These are phyloP conservation scores for Zoysia japonica DNA, from an alignment of 176 grass and related monocot species.

Conservation along the genomic window DNA sequence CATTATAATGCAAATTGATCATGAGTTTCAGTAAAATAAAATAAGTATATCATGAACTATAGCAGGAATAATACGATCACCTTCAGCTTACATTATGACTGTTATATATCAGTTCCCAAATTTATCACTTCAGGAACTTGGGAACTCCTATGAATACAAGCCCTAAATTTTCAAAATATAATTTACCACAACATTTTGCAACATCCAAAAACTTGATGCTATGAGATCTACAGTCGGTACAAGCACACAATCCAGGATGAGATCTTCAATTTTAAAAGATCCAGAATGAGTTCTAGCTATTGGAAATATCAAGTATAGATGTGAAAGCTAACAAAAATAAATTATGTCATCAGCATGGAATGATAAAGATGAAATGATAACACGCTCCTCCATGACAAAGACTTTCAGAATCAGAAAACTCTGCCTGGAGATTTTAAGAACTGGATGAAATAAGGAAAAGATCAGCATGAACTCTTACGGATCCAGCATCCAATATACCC, in stretches of 20 bases:
- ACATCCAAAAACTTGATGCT: not conserved
- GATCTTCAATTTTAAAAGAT: not conserved
- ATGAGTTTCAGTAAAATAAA: not conserved
- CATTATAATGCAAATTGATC: constrained; percentile 17
- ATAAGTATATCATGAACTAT: constrained; percentile 6
- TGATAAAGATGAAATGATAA: not conserved
- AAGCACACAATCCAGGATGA: not conserved
- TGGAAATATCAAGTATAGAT: constrained; percentile 14
- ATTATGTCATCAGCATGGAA: not conserved
- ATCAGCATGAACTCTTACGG: constrained; percentile 57
- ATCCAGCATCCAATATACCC: constrained; percentile 95
- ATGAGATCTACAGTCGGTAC: not conserved
- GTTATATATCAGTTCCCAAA: too few species aligned
- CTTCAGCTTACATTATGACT: not conserved
- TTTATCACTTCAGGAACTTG: too few species aligned
- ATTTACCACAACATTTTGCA: not conserved
- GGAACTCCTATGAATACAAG: too few species aligned
- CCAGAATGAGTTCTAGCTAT: constrained; percentile 1
- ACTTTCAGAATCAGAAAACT: too few species aligned
- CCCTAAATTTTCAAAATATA: too few species aligned
- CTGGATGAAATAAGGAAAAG: not conserved
- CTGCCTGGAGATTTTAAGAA: too few species aligned
- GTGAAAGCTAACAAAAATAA: constrained; percentile 16
- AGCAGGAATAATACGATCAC: constrained; percentile 20
- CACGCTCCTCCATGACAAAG: not conserved